phyloP scores from a whole-genome alignment of 768 basidiomycete species.

The Tylopilus balloui region DNA sequence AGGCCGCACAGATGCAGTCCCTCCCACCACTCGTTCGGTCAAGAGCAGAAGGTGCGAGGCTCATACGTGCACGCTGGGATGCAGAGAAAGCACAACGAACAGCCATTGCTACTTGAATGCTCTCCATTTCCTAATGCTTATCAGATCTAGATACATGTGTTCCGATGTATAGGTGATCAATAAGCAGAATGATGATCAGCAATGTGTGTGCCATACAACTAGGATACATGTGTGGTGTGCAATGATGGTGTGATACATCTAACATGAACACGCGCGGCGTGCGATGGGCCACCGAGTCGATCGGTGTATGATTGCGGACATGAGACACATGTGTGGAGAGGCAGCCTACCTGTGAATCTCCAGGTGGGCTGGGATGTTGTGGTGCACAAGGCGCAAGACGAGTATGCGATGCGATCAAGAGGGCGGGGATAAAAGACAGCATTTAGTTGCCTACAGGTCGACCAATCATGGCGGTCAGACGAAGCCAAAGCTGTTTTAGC shows the following conservation, averaged over 20 bases:
- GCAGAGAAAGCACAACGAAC: slow-evolving; percentile 44
- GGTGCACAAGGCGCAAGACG: neutral
- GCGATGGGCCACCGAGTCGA: slow-evolving; percentile 18
- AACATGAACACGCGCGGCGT: slow-evolving; percentile 24
- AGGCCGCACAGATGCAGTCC: slow-evolving; percentile 60
- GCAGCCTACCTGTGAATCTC: neutral
- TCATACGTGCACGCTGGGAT: slow-evolving; percentile 75
- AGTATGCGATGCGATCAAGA: neutral
- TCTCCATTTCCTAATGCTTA: slow-evolving; percentile 8
- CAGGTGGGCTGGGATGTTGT: neutral
- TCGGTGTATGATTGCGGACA: slow-evolving; percentile 15
- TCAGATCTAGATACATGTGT: slow-evolving; percentile 13
- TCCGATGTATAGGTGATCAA: slow-evolving; percentile 7
- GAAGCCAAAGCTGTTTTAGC: slow-evolving; percentile 28
- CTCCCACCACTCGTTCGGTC: slow-evolving; percentile 55
- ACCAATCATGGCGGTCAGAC: slow-evolving; percentile 16
- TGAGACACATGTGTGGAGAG: slow-evolving; percentile 10
- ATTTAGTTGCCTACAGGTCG: slow-evolving; percentile 14
- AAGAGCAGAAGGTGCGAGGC: slow-evolving; percentile 60
- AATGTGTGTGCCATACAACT: slow-evolving; percentile 12
- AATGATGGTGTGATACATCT: slow-evolving; percentile 8
- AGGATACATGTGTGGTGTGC: slow-evolving; percentile 20
- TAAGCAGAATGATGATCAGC: slow-evolving; percentile 9
- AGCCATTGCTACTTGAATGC: slow-evolving; percentile 10
- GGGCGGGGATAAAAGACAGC: neutral